Percentiles rank a stretch among this genome's conserved stretches.
These are phyloP conservation scores for Thinopyrum obtusiflorum DNA, from an alignment of 202 grass and related monocot species.

Conservation along the genomic window DNA sequence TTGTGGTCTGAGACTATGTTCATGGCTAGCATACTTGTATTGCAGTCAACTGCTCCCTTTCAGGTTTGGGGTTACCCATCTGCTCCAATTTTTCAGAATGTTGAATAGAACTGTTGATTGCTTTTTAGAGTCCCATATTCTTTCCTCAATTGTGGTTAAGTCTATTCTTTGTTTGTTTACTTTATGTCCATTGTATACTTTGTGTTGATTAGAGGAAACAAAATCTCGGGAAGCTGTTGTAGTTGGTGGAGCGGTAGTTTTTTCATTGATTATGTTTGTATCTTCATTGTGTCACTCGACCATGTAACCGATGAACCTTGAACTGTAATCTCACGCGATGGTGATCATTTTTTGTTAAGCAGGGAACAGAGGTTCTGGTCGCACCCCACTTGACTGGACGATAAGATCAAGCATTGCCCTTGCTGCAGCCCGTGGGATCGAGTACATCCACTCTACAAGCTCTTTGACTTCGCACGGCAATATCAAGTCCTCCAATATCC, in stretches of 20 bases:
- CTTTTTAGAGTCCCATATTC: slow-evolving; percentile 8
- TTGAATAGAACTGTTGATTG: neutral
- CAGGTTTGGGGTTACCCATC: neutral
- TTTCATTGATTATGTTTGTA: slow-evolving; percentile 5
- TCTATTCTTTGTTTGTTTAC: neutral
- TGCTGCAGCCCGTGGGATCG: slow-evolving; percentile 49
- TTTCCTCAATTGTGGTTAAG: neutral
- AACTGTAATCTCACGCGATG: neutral
- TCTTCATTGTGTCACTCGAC: slow-evolving; percentile 5
- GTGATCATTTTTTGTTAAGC: slow-evolving; percentile 14
- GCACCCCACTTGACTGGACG: slow-evolving; percentile 48
- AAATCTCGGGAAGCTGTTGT: neutral
- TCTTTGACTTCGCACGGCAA: slow-evolving; percentile 61
- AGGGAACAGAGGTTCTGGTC: slow-evolving; percentile 60
- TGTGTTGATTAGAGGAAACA: neutral
- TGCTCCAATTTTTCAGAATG: neutral
- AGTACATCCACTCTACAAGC: slow-evolving; percentile 64
- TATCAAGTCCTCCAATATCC: slow-evolving; percentile 75
- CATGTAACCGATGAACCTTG: neutral
- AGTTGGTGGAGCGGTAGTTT: neutral
- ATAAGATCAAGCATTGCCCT: slow-evolving; percentile 55
- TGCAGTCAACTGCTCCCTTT: neutral
- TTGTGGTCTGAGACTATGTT: neutral
- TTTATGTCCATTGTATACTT: neutral
- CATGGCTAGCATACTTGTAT: neutral